These are phyloP conservation scores for Colletotrichum simmondsii DNA, from an alignment of 2,329 filamentous ascomycete species.

Conservation along the genomic window DNA sequence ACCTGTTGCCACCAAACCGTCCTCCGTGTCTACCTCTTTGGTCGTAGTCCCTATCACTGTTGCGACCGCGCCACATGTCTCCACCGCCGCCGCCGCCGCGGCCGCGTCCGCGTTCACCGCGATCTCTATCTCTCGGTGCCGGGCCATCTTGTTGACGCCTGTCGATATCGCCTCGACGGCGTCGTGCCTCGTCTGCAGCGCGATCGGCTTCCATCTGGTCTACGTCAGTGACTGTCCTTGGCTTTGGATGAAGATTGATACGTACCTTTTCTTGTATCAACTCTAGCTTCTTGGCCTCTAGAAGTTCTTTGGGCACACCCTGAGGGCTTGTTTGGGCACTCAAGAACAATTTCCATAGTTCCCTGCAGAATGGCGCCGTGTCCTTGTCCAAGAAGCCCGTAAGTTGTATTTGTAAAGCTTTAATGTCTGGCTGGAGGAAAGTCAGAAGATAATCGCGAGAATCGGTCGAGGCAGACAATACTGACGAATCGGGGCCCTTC, in stretches of 20 bases:
- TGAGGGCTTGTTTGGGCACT: conserved; percentile 90
- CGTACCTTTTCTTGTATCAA: conserved; percentile 92
- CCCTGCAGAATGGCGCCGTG: conserved; percentile 88
- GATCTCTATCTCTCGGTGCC: conserved; percentile 73
- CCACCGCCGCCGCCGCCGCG: conserved; percentile 48
- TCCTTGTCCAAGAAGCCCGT: conserved; percentile 96
- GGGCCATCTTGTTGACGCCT: conserved; percentile 78
- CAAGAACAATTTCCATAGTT: conserved; percentile 90
- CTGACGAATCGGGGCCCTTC: conserved; percentile 83
- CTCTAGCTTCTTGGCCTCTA: conserved; percentile 97
- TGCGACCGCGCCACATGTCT: conserved; percentile 65
- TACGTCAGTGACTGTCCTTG: conserved; percentile 19
- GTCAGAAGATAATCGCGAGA: conserved; percentile 28
- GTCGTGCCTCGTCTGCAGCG: conserved; percentile 79
- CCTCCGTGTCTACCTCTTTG: conserved; percentile 55
- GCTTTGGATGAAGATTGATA: background rate
- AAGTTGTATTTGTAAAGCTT: conserved; percentile 92
- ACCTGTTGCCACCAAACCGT: conserved; percentile 57
- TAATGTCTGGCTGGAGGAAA: conserved; percentile 85
- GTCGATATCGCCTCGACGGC: conserved; percentile 76
- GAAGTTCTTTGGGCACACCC: conserved; percentile 91
- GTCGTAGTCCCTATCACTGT: conserved; percentile 62
- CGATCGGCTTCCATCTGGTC: conserved; percentile 82
- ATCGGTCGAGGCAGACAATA: conserved; percentile 36
- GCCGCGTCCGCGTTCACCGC: conserved; percentile 62